Evolutionary conservation across 129 eudicot genomes (phyloP), one percentile per base, ranked within the genome.

Genomic region (Dittrichia graveolens): DNA sequence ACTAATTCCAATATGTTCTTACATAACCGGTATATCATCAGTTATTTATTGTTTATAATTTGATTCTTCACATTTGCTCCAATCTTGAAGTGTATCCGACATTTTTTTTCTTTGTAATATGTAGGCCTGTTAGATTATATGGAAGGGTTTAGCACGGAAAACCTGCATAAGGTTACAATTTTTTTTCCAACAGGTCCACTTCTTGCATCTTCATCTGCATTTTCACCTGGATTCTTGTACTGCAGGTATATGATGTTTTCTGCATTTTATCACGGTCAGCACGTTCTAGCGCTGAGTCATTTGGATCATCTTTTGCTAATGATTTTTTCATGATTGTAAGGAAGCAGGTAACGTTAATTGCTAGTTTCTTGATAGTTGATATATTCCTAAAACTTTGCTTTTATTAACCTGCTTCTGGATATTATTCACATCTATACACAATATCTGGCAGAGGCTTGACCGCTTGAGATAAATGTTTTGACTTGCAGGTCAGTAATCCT

Each of bases 311-410:
- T 58, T 81, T 83, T 35, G 83, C 87, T 58, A 88, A 83, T 65
- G 96, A 90, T 61, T 89, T 90, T 66, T 83, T 90, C 73, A 83
- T 90, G 95, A 90, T 90, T 14, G 74, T 90, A 65, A 72, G 91
- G 72, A 90, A 90, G 84, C 96, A 87, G 91, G 96, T 88, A 79
- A 74, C 38, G 3, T 0, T 65, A 9, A 6, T 75, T 45, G n/a
- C 6, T 12, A 1, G 15, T 19, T 40, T 37, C 18, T 73, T 68
- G 40, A 14, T 19, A 40, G 18, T 73, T 68, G 40, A 14, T 19
- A 40, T 77, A 50, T 59, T 73, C 42, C 18, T 40, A 46, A 50
- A 41, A 11, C 6, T 53, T 38, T 37, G 16, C 19, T 42, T 70
- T 15, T 72, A 2, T 34, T 41, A 58, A 52, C 49, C 39, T n/a